A percentile compares a stretch with the other conserved stretches of the same genome.
These are phyloP conservation scores for Cyberlindnera lachancei DNA, from an alignment of 805 yeast genomes.

Conservation along the genomic window DNA sequence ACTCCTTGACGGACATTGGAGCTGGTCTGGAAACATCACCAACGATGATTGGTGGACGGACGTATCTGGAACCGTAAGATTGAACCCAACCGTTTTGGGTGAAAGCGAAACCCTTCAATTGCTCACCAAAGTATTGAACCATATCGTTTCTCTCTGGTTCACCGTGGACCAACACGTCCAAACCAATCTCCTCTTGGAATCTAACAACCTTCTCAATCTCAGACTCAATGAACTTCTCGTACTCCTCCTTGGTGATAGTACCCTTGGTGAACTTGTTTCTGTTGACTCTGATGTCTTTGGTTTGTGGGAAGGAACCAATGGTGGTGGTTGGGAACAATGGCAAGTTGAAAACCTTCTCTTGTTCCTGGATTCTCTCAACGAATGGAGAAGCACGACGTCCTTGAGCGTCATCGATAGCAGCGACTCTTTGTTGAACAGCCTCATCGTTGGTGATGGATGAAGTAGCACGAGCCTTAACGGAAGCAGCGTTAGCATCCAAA, in stretches of 20 bases:
- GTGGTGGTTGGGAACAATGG: conserved; percentile 99
- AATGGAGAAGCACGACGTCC: conserved; percentile 83
- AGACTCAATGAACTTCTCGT: conserved; percentile 92
- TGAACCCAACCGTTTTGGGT: conserved; percentile 99
- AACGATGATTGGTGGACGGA: conserved; percentile 98
- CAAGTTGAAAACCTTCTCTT: conserved; percentile 80
- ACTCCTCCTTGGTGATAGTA: conserved; percentile 87
- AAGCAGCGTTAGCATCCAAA: conserved; percentile 79
- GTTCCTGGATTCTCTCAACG: conserved; percentile 80
- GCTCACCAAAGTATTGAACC: conserved; percentile 99
- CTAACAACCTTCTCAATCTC: conserved; percentile 93
- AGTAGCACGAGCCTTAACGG: conserved; percentile 76
- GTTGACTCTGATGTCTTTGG: conserved; percentile 97
- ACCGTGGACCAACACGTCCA: conserved; percentile 98
- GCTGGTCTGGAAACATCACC: conserved; percentile 99
- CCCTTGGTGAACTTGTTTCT: conserved; percentile 99
- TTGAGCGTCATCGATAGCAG: conserved; percentile 65
- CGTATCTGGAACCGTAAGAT: conserved; percentile 99
- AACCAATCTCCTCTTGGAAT: conserved; percentile 99
- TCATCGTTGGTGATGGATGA: conserved; percentile 89
- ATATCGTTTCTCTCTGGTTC: conserved; percentile 99
- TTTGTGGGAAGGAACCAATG: conserved; percentile 99
- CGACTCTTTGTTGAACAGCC: conserved; percentile 81
- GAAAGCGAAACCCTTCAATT: conserved; percentile 96
- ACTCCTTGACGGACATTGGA: conserved; percentile 98